Evolutionary conservation across 2,329 filamentous ascomycete species (phyloP).

Genomic region (Knoxdaviesia proteae): DNA sequence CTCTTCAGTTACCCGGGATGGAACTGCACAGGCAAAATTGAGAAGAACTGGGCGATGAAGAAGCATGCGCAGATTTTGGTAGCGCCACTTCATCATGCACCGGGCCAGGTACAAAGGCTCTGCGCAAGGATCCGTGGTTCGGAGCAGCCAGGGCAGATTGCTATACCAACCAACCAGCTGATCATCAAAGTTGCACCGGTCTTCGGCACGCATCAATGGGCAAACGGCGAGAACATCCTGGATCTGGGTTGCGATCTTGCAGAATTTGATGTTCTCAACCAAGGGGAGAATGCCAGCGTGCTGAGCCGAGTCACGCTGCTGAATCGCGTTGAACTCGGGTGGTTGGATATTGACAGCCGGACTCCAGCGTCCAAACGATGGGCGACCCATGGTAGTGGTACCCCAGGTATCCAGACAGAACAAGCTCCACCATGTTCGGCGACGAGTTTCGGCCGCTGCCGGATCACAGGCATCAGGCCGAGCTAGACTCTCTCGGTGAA

Average conservation of each 20-base stretch:
- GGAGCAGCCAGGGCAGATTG: slow-evolving; percentile 43
- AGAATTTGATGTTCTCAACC: slow-evolving; percentile 60
- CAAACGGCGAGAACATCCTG: slow-evolving; percentile 55
- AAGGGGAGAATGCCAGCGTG: slow-evolving; percentile 48
- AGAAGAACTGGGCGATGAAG: slow-evolving; percentile 55
- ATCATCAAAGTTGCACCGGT: slow-evolving; percentile 43
- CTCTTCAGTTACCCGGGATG: slow-evolving; percentile 30
- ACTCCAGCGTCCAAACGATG: slow-evolving; percentile 46
- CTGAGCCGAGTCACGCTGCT: slow-evolving; percentile 27
- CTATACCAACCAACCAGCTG: slow-evolving; percentile 55
- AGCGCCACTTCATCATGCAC: slow-evolving; percentile 65
- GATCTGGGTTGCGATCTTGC: slow-evolving; percentile 57
- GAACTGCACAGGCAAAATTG: slow-evolving; percentile 32
- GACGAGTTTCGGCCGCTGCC: slow-evolving; percentile 36
- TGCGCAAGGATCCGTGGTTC: slow-evolving; percentile 44
- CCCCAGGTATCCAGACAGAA: slow-evolving; percentile 60
- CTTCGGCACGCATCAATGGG: slow-evolving; percentile 43
- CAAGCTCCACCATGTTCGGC: slow-evolving; percentile 55
- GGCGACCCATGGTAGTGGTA: slow-evolving; percentile 47
- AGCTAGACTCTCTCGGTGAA: slow-evolving; percentile 41
- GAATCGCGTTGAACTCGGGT: slow-evolving; percentile 30
- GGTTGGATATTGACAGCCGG: slow-evolving; percentile 45
- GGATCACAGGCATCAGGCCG: slow-evolving; percentile 20
- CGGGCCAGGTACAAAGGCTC: slow-evolving; percentile 50
- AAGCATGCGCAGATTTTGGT: slow-evolving; percentile 57